phyloP scores from a whole-genome alignment of 2,329 filamentous ascomycete genomes.

The Kalaharituber pfeilii region DNA sequence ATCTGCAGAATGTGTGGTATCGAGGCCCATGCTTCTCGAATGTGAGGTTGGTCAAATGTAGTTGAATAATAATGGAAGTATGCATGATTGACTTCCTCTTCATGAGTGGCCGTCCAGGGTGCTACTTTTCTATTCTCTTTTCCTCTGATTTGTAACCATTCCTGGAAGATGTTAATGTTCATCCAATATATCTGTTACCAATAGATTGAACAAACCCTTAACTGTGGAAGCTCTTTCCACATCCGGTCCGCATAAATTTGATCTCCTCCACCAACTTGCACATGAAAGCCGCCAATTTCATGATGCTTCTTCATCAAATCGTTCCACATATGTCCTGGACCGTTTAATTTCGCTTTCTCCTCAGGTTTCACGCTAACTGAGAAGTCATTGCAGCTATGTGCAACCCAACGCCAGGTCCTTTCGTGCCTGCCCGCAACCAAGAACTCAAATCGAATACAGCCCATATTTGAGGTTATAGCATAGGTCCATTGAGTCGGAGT shows the following conservation, averaged over 20 bases:
- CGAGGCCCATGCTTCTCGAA: constrained; percentile 90
- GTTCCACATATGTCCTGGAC: constrained; percentile 95
- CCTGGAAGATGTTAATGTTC: constrained; percentile 32
- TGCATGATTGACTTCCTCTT: constrained; percentile 87
- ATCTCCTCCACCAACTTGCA: constrained; percentile 77
- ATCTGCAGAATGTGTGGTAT: constrained; percentile 87
- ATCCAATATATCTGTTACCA: neutral
- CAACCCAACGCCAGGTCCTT: constrained; percentile 86
- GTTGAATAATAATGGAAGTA: constrained; percentile 99
- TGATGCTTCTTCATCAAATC: constrained; percentile 95
- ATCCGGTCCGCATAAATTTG: constrained; percentile 91
- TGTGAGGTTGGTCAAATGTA: constrained; percentile 89
- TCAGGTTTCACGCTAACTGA: constrained; percentile 70
- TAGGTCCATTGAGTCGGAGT: constrained; percentile 83
- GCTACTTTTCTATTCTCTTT: constrained; percentile 84
- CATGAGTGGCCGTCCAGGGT: constrained; percentile 80
- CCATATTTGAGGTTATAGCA: constrained; percentile 87
- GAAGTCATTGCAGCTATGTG: constrained; percentile 93
- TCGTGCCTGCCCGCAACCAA: constrained; percentile 80
- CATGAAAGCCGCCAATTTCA: constrained; percentile 89
- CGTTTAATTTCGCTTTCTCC: constrained; percentile 70
- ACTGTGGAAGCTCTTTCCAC: constrained; percentile 85
- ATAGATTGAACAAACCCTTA: constrained; percentile 43
- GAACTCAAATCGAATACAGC: constrained; percentile 97
- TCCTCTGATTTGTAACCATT: constrained; percentile 85